Evolutionary conservation across 345 rosid genomes (phyloP).

Genomic region (Salix caprea): DNA sequence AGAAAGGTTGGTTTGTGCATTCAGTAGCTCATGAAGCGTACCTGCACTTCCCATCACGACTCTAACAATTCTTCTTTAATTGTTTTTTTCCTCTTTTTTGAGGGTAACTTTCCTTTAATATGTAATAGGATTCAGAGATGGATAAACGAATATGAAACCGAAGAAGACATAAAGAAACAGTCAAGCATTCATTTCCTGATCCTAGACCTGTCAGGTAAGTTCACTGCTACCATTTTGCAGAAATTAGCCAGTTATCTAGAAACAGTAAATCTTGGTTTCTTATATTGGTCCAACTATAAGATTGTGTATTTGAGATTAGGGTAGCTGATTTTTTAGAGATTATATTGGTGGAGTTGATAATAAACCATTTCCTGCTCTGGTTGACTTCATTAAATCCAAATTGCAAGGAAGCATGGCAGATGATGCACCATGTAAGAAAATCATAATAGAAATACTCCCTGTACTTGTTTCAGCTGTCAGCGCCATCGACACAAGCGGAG

Average conservation of each 20-base stretch:
- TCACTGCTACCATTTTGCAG: neutral
- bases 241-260: neutral
- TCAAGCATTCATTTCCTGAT: slow-evolving; percentile 54
- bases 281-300: neutral
- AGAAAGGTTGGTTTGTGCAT: slow-evolving; percentile 51
- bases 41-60: neutral
- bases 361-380: neutral
- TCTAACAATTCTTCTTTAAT: neutral
- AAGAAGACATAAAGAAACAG: slow-evolving; percentile 47
- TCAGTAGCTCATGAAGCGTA: neutral
- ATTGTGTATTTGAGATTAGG: neutral
- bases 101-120: neutral
- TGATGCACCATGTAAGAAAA: neutral
- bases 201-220: slow-evolving; percentile 70
- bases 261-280: neutral
- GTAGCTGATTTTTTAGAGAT: neutral
- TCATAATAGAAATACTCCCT: neutral
- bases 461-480: slow-evolving; percentile 51
- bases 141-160: slow-evolving; percentile 70
- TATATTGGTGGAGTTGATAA: neutral
- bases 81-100: neutral
- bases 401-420: neutral
- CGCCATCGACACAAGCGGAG: slow-evolving; percentile 82
- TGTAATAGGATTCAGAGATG: slow-evolving; percentile 60
- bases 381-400: neutral